Percentiles rank a stretch among this genome's conserved stretches.
Evolutionary conservation across 257 asterid species (phyloP).

Genomic region (Dorcoceras hygrometricum): DNA sequence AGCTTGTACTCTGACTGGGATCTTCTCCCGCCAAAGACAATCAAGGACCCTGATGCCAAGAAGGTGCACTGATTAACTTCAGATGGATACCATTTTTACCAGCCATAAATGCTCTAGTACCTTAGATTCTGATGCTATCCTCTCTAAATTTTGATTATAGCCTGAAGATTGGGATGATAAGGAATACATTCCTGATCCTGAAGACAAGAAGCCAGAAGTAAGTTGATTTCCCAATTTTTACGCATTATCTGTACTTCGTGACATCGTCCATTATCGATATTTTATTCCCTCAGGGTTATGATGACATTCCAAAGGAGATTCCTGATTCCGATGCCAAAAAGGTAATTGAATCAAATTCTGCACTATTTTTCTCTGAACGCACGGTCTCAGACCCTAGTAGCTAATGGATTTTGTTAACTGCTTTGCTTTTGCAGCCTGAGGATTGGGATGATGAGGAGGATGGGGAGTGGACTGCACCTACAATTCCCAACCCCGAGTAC

Average conservation of each 20-base stretch:
- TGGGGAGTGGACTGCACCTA: slow-evolving; percentile 96
- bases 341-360: slow-evolving; percentile 35
- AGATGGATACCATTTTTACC: background rate
- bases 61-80: slow-evolving; percentile 42
- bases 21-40: slow-evolving; percentile 78
- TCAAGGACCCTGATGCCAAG: slow-evolving; percentile 93
- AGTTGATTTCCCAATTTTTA: background rate
- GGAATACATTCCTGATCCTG: slow-evolving; percentile 89
- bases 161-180: slow-evolving; percentile 99
- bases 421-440: slow-evolving; percentile 63
- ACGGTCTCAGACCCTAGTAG: background rate
- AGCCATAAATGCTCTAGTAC: background rate
- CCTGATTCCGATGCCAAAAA: slow-evolving; percentile 89
- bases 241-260: background rate
- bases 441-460: slow-evolving; percentile 99
- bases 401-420: background rate
- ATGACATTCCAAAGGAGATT: slow-evolving; percentile 88
- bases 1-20: slow-evolving; percentile 95
- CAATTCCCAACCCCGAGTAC: slow-evolving; percentile 90
- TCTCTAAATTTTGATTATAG: slow-evolving; percentile 38
- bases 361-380: background rate
- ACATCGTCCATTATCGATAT: background rate
- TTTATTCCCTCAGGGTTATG: slow-evolving; percentile 63
- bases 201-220: slow-evolving; percentile 97
- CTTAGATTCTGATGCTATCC: background rate